Percentiles rank a stretch among this genome's conserved stretches.
phyloP scores from a whole-genome alignment of 83 land plant genomes.

The Picea mariana region DNA sequence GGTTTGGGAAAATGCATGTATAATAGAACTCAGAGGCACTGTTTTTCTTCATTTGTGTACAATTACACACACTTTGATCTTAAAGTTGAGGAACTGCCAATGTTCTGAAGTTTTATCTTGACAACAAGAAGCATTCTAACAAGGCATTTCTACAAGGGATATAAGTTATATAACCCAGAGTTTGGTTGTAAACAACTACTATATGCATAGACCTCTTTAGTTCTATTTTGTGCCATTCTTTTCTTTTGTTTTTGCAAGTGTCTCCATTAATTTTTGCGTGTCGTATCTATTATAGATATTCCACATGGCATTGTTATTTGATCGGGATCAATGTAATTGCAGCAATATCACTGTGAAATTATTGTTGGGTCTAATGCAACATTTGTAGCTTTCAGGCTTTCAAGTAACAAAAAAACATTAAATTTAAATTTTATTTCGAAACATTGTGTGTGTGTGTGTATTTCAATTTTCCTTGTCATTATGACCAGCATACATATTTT shows the following conservation, averaged over 20 bases:
- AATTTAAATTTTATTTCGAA: no score
- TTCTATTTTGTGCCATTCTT: background rate
- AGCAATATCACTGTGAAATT: no score
- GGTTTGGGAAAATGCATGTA: background rate
- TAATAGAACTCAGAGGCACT: background rate
- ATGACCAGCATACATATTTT: no score
- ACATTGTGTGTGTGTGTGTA: no score
- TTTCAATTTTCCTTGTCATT: no score
- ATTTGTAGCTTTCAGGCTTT: no score
- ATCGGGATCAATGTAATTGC: conserved; percentile 16
- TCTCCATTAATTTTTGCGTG: background rate
- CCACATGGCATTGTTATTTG: background rate
- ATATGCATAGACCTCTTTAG: background rate
- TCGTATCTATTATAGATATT: background rate
- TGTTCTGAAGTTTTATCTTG: background rate
- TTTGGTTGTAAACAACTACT: background rate
- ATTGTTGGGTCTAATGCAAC: no score
- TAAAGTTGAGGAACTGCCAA: background rate
- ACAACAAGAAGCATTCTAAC: background rate
- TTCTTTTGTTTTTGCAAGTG: background rate
- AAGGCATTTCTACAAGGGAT: background rate
- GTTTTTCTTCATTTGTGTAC: background rate
- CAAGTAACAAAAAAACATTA: no score
- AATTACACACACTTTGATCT: background rate
- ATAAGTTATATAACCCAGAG: background rate